These are phyloP conservation scores for Russula emetica DNA, from an alignment of 768 basidiomycete species.

Conservation along the genomic window DNA sequence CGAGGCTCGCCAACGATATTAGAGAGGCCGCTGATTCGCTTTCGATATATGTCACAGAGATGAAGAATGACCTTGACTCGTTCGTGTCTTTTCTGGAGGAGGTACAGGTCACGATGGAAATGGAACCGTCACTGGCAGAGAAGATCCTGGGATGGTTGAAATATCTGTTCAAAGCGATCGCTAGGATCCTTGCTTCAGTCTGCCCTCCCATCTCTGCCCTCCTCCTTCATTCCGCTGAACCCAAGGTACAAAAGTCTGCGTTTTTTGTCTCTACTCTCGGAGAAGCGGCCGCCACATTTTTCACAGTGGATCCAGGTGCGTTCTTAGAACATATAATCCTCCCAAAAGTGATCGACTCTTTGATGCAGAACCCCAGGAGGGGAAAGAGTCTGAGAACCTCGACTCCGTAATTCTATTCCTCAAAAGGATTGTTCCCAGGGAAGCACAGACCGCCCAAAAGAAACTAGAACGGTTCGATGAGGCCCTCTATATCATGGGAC, in stretches of 20 bases:
- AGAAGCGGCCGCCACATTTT: conserved; percentile 11
- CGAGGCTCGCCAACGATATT: conserved; percentile 18
- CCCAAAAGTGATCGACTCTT: not conserved
- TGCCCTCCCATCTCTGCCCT: conserved; percentile 2
- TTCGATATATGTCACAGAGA: conserved; percentile 3
- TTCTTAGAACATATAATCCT: not conserved
- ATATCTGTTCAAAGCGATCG: conserved; percentile 13
- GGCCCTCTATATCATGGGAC: conserved; percentile 18
- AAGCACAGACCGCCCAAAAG: conserved; percentile 14
- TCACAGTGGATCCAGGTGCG: conserved; percentile 9
- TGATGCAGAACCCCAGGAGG: not conserved
- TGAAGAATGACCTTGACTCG: conserved; percentile 2
- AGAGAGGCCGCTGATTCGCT: conserved; percentile 10
- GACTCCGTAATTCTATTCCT: conserved; percentile 16
- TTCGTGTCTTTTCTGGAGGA: conserved; percentile 18
- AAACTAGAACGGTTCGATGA: conserved; percentile 17
- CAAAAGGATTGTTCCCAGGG: conserved; percentile 16
- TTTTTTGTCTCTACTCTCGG: conserved; percentile 9
- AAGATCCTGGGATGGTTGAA: conserved; percentile 17
- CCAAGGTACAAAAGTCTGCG: too few relatives aligned
- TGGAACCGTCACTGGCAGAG: not conserved
- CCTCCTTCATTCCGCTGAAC: not conserved
- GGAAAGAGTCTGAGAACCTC: conserved; percentile 13
- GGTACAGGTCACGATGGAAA: not conserved
- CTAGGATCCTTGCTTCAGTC: conserved; percentile 4